phyloP scores from a whole-genome alignment of 805 yeast species.

The Metschnikowia similis region DNA sequence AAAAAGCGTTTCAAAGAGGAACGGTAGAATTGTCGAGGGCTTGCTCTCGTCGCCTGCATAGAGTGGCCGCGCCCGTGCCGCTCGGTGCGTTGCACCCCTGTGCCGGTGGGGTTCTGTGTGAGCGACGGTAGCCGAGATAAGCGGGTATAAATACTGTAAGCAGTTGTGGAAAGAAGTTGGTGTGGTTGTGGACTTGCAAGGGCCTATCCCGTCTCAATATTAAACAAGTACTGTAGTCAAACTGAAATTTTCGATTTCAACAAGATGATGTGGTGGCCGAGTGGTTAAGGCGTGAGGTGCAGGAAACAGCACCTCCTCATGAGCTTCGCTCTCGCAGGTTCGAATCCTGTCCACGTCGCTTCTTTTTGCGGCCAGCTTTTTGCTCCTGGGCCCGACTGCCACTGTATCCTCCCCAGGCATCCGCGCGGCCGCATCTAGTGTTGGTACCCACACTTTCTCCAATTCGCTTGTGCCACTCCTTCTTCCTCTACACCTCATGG shows the following conservation, averaged over 20 bases:
- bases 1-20: slow-evolving; percentile 1
- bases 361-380: slow-evolving; percentile 5
- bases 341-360: slow-evolving; percentile 25
- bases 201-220: too few relatives aligned
- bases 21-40: slow-evolving; percentile 1
- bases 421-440: neutral
- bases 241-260: neutral
- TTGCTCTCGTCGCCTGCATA: neutral
- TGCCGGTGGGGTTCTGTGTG: neutral
- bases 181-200: too few relatives aligned
- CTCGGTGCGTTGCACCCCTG: neutral
- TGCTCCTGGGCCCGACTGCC: too few relatives aligned
- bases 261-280: slow-evolving; percentile 22
- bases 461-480: too few relatives aligned
- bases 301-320: slow-evolving; percentile 23
- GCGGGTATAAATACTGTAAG: too few relatives aligned
- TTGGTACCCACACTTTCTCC: too few relatives aligned
- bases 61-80: neutral
- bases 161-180: too few relatives aligned
- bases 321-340: slow-evolving; percentile 25
- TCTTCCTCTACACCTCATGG: neutral
- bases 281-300: slow-evolving; percentile 26
- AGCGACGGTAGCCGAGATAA: too few relatives aligned
- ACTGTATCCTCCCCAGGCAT: too few relatives aligned
- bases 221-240: too few relatives aligned